Percentiles rank a stretch among this genome's conserved stretches.
Evolutionary conservation across 2,329 filamentous ascomycete species (phyloP).

Genomic region (Stemphylium beticola): DNA sequence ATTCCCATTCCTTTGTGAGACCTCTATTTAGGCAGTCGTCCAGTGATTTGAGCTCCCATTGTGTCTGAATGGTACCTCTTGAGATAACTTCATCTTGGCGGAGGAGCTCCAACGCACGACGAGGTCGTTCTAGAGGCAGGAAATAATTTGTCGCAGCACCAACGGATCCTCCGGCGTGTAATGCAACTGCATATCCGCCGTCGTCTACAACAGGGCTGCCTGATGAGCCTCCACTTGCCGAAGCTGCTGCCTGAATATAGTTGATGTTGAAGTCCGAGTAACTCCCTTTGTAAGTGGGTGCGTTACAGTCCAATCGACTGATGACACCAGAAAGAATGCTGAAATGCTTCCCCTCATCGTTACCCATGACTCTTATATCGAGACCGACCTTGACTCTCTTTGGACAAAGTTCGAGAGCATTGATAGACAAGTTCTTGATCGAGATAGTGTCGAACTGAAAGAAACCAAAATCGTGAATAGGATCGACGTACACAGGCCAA

Average conservation of each 20-base stretch:
- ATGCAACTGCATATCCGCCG: constrained; percentile 86
- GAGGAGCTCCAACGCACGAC: constrained; percentile 85
- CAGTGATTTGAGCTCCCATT: constrained; percentile 96
- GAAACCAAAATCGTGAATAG: constrained; percentile 97
- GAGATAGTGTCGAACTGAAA: constrained; percentile 93
- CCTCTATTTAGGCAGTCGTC: constrained; percentile 93
- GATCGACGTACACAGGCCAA: constrained; percentile 94
- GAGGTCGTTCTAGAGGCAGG: constrained; percentile 86
- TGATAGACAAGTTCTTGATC: constrained; percentile 96
- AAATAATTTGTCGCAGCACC: constrained; percentile 98
- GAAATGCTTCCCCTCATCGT: constrained; percentile 97
- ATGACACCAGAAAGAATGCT: constrained; percentile 98
- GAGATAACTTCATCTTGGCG: constrained; percentile 76
- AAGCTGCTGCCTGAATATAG: constrained; percentile 97
- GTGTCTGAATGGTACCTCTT: constrained; percentile 95
- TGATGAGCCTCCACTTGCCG: constrained; percentile 96
- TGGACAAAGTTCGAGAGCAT: constrained; percentile 78
- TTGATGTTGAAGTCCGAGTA: constrained; percentile 97
- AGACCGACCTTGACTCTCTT: constrained; percentile 87
- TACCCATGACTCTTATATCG: constrained; percentile 96
- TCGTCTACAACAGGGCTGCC: constrained; percentile 97
- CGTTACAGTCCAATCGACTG: constrained; percentile 92
- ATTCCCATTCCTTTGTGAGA: constrained; percentile 83
- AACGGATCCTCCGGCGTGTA: constrained; percentile 91
- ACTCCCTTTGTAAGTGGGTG: constrained; percentile 91